Percentiles rank a stretch among this genome's conserved stretches.
These are phyloP conservation scores for Ceratobasidium sp. DNA, from an alignment of 1,284 basidiomycete species.

Conservation along the genomic window DNA sequence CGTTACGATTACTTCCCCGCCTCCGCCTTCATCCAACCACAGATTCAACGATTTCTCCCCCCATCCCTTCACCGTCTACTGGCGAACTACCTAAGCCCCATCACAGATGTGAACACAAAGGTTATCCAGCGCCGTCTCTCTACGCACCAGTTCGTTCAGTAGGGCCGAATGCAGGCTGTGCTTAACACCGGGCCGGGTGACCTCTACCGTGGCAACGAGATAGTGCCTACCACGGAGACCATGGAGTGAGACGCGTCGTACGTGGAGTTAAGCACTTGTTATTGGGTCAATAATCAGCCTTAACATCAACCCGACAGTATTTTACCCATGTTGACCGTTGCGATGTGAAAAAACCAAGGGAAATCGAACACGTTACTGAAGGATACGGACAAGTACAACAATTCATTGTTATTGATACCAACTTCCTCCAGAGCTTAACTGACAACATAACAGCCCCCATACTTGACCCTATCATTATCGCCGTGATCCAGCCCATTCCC, in stretches of 20 bases:
- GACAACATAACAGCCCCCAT: conserved; percentile 2
- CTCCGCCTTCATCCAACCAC: neutral
- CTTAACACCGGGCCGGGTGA: neutral
- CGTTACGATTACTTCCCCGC: neutral
- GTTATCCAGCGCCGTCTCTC: neutral
- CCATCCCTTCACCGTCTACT: conserved; percentile 47
- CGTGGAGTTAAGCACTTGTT: conserved; percentile 6
- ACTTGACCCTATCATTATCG: conserved; percentile 48
- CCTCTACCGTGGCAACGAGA: neutral
- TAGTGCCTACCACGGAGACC: neutral
- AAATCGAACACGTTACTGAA: neutral
- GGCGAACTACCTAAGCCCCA: neutral
- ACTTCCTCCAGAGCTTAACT: conserved; percentile 1
- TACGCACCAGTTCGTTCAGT: neutral
- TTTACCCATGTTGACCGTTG: neutral
- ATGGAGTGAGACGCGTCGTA: conserved; percentile 8
- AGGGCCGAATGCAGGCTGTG: conserved; percentile 22
- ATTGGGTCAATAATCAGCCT: conserved; percentile 9
- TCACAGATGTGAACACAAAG: neutral
- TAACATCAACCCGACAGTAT: conserved; percentile 7
- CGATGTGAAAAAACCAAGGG: neutral
- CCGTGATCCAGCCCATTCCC: conserved; percentile 49
- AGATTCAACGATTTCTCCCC: conserved; percentile 42
- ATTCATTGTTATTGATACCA: conserved; percentile 6
- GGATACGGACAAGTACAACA: conserved; percentile 11